Evolutionary conservation across 2,329 filamentous ascomycete genomes (phyloP).

Genomic region (Pseudopyricularia javanii): DNA sequence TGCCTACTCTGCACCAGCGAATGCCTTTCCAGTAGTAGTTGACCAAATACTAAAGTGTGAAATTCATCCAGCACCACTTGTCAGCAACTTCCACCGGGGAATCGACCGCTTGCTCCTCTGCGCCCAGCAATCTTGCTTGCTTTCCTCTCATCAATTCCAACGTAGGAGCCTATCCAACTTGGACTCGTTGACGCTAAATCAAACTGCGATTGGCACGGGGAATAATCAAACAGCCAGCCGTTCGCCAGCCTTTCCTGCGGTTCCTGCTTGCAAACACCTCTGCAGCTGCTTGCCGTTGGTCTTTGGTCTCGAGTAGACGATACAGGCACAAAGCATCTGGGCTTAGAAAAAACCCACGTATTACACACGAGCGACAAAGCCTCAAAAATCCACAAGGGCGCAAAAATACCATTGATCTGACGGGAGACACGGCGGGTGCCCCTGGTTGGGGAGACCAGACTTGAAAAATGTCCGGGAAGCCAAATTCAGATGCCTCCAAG

Average conservation of each 20-base stretch:
- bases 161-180: background rate
- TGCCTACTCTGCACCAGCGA: background rate
- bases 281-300: too few species aligned
- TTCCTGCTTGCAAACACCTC: too few species aligned
- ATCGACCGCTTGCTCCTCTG: background rate
- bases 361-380: too few species aligned
- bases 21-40: background rate
- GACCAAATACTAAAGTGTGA: too few species aligned
- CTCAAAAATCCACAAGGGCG: background rate
- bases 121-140: background rate
- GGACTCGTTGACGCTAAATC: background rate
- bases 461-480: conserved; percentile 28
- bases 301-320: too few species aligned
- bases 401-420: background rate
- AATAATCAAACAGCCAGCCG: too few species aligned
- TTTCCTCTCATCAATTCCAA: background rate
- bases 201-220: background rate
- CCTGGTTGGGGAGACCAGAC: background rate
- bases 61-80: background rate
- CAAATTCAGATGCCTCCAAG: conserved; percentile 40
- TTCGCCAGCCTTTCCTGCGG: too few species aligned
- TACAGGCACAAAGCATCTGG: too few species aligned
- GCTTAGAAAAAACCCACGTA: too few species aligned
- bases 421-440: background rate
- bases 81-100: background rate